A percentile compares a stretch with the other conserved stretches of the same genome.
These are phyloP conservation scores for Coccomyxa sp. DNA, from an alignment of 139 green algal genomes.

Conservation along the genomic window DNA sequence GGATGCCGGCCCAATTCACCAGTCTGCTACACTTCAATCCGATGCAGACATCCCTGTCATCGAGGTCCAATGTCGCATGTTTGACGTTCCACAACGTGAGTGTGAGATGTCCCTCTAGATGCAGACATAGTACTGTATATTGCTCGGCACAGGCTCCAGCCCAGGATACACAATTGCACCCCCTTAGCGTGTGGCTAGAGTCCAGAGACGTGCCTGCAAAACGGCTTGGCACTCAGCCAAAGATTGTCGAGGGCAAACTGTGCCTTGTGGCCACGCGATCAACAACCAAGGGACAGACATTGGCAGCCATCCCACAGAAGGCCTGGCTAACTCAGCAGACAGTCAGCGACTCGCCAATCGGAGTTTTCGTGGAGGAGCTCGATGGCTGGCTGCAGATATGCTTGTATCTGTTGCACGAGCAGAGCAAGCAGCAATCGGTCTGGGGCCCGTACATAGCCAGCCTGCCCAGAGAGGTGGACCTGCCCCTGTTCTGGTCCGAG, in stretches of 20 bases:
- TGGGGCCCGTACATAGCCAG: constrained; percentile 43
- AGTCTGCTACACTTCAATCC: too few relatives aligned
- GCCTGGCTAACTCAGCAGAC: constrained; percentile 37
- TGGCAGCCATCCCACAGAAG: constrained; percentile 31
- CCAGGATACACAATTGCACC: not conserved
- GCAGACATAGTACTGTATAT: too few relatives aligned
- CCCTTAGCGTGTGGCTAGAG: not conserved
- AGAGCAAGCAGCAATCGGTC: constrained; percentile 17
- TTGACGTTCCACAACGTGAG: too few relatives aligned
- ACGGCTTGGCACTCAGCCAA: not conserved
- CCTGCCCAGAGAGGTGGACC: constrained; percentile 38
- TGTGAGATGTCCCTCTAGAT: too few relatives aligned
- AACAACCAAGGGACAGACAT: not conserved
- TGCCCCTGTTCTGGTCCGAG: constrained; percentile 67
- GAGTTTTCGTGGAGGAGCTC: constrained; percentile 20
- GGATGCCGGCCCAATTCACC: too few relatives aligned
- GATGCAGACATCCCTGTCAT: too few relatives aligned
- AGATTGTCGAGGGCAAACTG: not conserved
- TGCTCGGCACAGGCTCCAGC: not conserved
- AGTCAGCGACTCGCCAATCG: constrained; percentile 22
- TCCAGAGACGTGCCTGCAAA: not conserved
- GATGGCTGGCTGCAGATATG: constrained; percentile 75
- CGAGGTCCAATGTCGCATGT: too few relatives aligned
- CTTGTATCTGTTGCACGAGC: constrained; percentile 69
- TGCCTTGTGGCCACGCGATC: not conserved